Evolutionary conservation across 2,329 filamentous ascomycete genomes (phyloP).

Genomic region (Phialophora verrucosa): DNA sequence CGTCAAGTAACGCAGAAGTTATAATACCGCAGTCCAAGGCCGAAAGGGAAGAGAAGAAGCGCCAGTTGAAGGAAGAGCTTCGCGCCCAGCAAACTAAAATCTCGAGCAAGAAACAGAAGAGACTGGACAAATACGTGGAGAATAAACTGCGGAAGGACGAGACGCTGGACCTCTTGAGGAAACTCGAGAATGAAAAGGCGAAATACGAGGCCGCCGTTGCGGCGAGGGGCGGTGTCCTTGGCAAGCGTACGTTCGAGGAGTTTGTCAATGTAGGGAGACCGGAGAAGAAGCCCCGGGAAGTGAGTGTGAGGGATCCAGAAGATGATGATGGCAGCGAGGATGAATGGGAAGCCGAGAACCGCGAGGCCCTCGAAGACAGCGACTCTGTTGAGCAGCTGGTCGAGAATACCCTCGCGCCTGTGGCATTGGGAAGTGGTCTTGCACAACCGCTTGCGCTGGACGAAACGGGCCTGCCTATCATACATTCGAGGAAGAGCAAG

Average conservation of each 20-base stretch:
- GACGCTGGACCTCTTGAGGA: conserved; percentile 80
- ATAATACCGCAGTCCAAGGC: conserved; percentile 48
- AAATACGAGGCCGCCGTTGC: conserved; percentile 71
- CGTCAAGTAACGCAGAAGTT: conserved; percentile 29
- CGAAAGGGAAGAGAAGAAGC: conserved; percentile 60
- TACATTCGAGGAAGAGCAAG: conserved; percentile 74
- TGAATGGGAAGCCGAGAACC: conserved; percentile 42
- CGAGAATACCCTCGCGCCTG: not conserved
- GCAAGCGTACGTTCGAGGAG: conserved; percentile 73
- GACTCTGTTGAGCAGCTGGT: not conserved
- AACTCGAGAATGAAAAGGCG: conserved; percentile 75
- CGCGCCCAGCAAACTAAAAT: conserved; percentile 61
- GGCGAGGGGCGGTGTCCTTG: conserved; percentile 79
- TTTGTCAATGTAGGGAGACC: conserved; percentile 18
- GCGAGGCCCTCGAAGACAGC: conserved; percentile 35
- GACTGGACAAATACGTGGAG: conserved; percentile 75
- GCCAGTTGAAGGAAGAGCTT: conserved; percentile 60
- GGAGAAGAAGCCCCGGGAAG: not conserved
- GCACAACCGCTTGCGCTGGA: conserved; percentile 85
- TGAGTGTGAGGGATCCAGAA: conserved; percentile 9
- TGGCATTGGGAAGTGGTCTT: conserved; percentile 70
- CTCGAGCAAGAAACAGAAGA: conserved; percentile 69
- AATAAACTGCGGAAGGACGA: conserved; percentile 95
- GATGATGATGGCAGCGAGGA: conserved; percentile 38
- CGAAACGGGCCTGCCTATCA: conserved; percentile 76